Evolutionary conservation across 1,139 yeast species (phyloP), one percentile per base, ranked within the genome.

Genomic region (Insectozyma bohioensis): DNA sequence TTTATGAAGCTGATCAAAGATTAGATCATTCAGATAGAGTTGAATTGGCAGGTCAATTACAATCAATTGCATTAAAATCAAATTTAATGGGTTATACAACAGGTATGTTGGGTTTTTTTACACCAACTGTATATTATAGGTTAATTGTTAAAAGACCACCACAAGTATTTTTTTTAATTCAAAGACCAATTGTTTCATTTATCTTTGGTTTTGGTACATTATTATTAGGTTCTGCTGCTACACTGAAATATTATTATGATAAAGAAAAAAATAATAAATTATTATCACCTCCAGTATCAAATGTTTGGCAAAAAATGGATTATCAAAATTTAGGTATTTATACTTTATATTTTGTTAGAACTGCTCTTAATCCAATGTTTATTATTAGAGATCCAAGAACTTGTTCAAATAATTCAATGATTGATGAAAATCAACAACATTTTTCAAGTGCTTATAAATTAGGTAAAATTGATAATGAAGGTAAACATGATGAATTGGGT

Each of bases 1-100:
- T 69, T 43, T 68, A 67, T 42, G 70, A 68, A 40, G 73, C 72
- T 1, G 75, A 69, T 45, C 62, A 56, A 26, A 38, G 49, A 24
- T 52, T 69, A 32, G 49, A 52, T 11, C 43, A 42, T 2, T 45
- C 51, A 4, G 74, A 69, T 36, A 46, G 75, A 25, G 42, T 36
- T 1, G 51, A 52, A 15, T 39, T 69, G 15, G 56, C 67, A 2
- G 35, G 49, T 11, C 70, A 63, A 36, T 52, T 69, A 33, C 51
- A 53, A 28, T 20, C 40, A 6, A 47, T 62, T 6, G 51, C 58
- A 2, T 43, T 58, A 19, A 47, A 46, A 26, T 48, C 68, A 4
- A 56, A 59, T 17, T 26, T 54, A 22, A 42, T 54, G 13, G 63
- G 69, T 16, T 55, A 55, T 36, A 38, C 51, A 1, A 31, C 51